These are phyloP conservation scores for Sisymbrium irio DNA, from an alignment of 345 rosid genomes.

Conservation along the genomic window DNA sequence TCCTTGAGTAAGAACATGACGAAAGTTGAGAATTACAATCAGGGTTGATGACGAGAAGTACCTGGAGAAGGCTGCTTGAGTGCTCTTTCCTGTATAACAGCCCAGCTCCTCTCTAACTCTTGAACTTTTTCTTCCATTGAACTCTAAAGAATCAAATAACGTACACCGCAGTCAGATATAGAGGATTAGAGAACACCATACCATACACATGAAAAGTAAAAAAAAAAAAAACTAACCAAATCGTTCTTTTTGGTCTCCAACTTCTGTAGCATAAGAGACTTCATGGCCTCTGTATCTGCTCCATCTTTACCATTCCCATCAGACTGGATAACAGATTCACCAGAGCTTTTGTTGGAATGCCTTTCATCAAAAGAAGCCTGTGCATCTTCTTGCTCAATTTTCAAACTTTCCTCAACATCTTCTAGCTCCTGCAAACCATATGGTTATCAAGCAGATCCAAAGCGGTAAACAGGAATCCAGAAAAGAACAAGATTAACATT, in stretches of 20 bases:
- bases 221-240: conserved; percentile 45
- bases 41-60: conserved; percentile 23
- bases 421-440: conserved; percentile 63
- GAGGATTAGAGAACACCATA: conserved; percentile 10
- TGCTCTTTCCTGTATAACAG: conserved; percentile 60
- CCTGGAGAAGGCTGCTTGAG: conserved; percentile 87
- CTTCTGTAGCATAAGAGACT: conserved; percentile 48
- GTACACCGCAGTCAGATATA: conserved; percentile 7
- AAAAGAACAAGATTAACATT: background rate
- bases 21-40: background rate
- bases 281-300: conserved; percentile 42
- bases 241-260: conserved; percentile 73
- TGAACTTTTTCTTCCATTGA: conserved; percentile 66
- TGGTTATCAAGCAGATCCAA: background rate
- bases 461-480: background rate
- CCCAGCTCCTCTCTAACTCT: conserved; percentile 75
- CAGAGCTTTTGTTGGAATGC: conserved; percentile 34
- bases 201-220: background rate
- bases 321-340: conserved; percentile 34
- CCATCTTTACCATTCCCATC: conserved; percentile 38
- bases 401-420: conserved; percentile 49
- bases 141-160: conserved; percentile 38
- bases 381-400: conserved; percentile 49
- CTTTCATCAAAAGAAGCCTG: conserved; percentile 36
- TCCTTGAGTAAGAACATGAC: background rate